Evolutionary conservation across 1,284 basidiomycete species (phyloP).

Genomic region (Singerocomus rubriflavus): DNA sequence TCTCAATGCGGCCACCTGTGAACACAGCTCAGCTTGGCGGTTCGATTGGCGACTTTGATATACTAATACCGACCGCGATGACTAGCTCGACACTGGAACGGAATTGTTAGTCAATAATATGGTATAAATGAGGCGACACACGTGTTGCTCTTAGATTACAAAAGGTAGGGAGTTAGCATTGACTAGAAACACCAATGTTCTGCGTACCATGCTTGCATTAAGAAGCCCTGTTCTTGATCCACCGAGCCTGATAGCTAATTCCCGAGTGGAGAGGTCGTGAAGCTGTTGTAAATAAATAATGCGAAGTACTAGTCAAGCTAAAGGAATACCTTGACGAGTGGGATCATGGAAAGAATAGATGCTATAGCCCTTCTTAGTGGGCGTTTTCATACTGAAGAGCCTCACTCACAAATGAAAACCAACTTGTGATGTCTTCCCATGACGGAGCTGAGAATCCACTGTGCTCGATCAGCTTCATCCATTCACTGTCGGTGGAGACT

Average conservation of each 20-base stretch:
- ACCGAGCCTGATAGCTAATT: slow-evolving; percentile 71
- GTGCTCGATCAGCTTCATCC: slow-evolving; percentile 2
- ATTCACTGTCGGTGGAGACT: slow-evolving; percentile 20
- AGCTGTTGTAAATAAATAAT: slow-evolving; percentile 40
- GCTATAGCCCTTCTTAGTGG: slow-evolving; percentile 39
- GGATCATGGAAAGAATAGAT: slow-evolving; percentile 63
- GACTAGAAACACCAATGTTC: background rate
- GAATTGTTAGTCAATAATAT: slow-evolving; percentile 2
- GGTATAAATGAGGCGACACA: slow-evolving; percentile 35
- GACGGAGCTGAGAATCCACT: slow-evolving; percentile 67
- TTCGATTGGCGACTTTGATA: background rate
- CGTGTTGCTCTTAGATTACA: slow-evolving; percentile 58
- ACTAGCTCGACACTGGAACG: slow-evolving; percentile 63
- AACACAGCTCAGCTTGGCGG: slow-evolving; percentile 18
- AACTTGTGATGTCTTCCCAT: slow-evolving; percentile 54
- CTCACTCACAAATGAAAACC: slow-evolving; percentile 59
- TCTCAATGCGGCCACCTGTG: slow-evolving; percentile 72
- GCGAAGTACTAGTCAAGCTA: background rate
- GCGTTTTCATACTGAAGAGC: background rate
- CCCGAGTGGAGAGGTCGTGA: slow-evolving; percentile 77
- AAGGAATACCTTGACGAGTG: slow-evolving; percentile 61
- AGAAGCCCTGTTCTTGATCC: slow-evolving; percentile 76
- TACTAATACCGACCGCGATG: slow-evolving; percentile 52
- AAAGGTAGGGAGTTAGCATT: slow-evolving; percentile 10
- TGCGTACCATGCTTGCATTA: slow-evolving; percentile 75